Base-by-base conservation (phyloP, 805 yeast species). In the Saturnispora ahearnii region DNA sequence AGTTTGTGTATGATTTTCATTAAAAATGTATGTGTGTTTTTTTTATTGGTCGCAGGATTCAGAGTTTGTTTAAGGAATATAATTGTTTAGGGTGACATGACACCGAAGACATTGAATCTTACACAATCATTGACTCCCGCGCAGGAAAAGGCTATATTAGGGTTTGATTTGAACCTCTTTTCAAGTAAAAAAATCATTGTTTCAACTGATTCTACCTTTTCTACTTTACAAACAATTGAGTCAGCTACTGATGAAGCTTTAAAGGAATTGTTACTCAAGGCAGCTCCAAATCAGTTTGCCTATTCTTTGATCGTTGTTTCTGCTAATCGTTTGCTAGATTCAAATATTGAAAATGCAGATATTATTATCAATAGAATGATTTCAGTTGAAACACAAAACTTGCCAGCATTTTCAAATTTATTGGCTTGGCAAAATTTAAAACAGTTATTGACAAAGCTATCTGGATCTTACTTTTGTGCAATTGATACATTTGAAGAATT, bases 351-450 rank as follows among this genome's bases (percentile, higher is more conserved):
- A 21, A 18, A 24, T 18, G 43, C 36, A 8, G 31, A 29, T 15
- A 13, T 7, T 11, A 45, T 36, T 4, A 18, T 50, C 4, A 26
- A 47, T 13, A 44, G 38, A 13, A 10, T 53, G 37, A 21, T 32
- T 7, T 13, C 38, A n/a, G 21, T 48, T 28, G 52, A 50, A 29
- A 11, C 43, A 7, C 33, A 34, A 9, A 11, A 52, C 24, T 51
- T 59, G 11, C 67, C 67, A 9, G 33, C 50, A 13, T 37, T 45
- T 12, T 55, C 62, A 4, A 62, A 62, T 41, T 13, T 63, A 3
- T 44, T 56, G 24, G 65, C 57, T 4, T 61, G 64, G 64, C 33
- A 54, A 21, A 46, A 49, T 29, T 43, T 62, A 28, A 55, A 59
- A 6, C 18, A 41, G 2, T 38, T 56, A 2, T 36, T 57, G 2